Conservation (phyloP, 345 rosid species). For the Populus euphratica region DNA sequence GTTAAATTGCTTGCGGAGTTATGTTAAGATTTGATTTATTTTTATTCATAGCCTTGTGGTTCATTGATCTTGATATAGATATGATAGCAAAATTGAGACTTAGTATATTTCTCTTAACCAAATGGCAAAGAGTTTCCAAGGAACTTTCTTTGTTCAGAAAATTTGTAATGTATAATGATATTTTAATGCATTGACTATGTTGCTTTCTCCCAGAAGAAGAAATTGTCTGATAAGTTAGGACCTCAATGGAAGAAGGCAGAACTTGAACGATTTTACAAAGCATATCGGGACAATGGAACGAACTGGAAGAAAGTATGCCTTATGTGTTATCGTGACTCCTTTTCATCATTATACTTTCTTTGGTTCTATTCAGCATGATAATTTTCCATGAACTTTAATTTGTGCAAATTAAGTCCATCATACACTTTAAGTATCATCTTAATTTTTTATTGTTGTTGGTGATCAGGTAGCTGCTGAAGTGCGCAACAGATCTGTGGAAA, state of each 20-base stretch:
- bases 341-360: neutral
- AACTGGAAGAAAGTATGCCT: constrained; percentile 21
- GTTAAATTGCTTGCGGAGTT: neutral
- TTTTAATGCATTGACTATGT: neutral
- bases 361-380: neutral
- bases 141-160: neutral
- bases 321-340: neutral
- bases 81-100: neutral
- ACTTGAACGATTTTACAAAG: constrained; percentile 24
- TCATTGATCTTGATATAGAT: neutral
- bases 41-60: neutral
- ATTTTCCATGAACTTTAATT: neutral
- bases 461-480: constrained; percentile 31
- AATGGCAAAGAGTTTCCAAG: neutral
- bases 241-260: constrained; percentile 27
- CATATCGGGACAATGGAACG: constrained; percentile 24
- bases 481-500: constrained; percentile 27
- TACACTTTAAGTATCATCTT: neutral
- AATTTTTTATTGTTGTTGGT: constrained; percentile 12
- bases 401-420: neutral
- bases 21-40: neutral
- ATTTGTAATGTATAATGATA: neutral
- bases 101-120: neutral
- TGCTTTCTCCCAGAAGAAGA: constrained; percentile 20
- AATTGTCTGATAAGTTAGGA: constrained; percentile 19